These are phyloP conservation scores for Ceratocystis huliohia DNA, from an alignment of 2,329 filamentous ascomycete genomes.

Conservation along the genomic window DNA sequence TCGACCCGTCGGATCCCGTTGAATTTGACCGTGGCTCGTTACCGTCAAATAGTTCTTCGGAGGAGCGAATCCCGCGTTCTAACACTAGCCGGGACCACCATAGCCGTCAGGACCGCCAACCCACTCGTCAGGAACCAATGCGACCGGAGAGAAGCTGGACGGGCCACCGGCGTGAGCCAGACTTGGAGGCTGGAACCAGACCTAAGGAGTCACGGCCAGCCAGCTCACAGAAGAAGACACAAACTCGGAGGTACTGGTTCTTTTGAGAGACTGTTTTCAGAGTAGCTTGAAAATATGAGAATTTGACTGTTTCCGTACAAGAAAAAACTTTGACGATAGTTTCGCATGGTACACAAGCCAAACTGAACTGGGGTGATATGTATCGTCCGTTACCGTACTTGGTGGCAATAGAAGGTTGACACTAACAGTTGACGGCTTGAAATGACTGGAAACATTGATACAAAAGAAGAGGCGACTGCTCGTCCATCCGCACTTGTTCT, in stretches of 20 bases:
- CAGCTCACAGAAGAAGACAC: not conserved
- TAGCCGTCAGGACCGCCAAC: not conserved
- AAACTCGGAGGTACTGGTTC: conserved; percentile 3
- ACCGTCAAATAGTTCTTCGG: not conserved
- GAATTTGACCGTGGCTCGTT: conserved; percentile 34
- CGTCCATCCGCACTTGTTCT: not conserved
- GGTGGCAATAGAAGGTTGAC: no score
- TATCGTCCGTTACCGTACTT: no score
- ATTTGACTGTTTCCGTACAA: not conserved
- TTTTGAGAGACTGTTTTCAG: conserved; percentile 1
- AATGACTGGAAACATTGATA: not conserved
- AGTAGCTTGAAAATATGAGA: not conserved
- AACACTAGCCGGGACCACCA: not conserved
- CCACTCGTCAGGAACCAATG: conserved; percentile 4
- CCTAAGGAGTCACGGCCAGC: not conserved
- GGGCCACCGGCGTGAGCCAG: not conserved
- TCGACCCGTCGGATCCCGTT: conserved; percentile 42
- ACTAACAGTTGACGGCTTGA: no score
- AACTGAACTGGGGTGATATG: no score
- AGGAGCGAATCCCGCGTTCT: not conserved
- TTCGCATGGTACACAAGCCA: not conserved
- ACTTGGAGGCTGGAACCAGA: conserved; percentile 1
- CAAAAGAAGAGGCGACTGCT: not conserved
- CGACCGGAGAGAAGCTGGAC: conserved; percentile 4
- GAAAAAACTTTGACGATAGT: not conserved